Evolutionary conservation across 345 rosid genomes (phyloP).

Genomic region (Pistacia atlantica): DNA sequence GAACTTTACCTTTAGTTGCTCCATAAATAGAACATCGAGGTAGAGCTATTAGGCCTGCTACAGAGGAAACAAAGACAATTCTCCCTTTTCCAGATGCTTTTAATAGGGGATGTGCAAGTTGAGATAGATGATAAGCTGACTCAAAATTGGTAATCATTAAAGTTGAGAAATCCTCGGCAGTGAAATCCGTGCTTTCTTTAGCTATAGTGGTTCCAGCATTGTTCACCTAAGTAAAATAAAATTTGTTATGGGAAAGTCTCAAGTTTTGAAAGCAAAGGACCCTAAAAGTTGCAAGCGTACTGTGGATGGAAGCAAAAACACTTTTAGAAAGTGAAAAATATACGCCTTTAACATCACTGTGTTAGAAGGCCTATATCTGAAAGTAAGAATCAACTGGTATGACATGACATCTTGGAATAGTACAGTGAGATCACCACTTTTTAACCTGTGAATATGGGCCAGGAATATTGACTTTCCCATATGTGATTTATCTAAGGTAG

Average conservation of each 20-base stretch:
- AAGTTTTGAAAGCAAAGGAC: too few species aligned
- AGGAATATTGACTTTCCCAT: too few species aligned
- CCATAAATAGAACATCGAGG: slow-evolving; percentile 36
- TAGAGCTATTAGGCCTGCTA: slow-evolving; percentile 31
- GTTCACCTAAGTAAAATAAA: slow-evolving; percentile 33
- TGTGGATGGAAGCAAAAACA: too few species aligned
- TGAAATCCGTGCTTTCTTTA: slow-evolving; percentile 35
- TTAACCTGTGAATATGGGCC: too few species aligned
- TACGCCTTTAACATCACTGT: too few species aligned
- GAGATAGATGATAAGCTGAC: slow-evolving; percentile 41
- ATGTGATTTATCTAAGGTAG: too few species aligned
- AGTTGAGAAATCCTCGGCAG: slow-evolving; percentile 33
- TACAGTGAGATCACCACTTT: too few species aligned
- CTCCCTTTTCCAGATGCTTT: slow-evolving; percentile 49
- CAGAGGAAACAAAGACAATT: slow-evolving; percentile 51
- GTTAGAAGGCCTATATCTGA: too few species aligned
- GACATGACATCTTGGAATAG: too few species aligned
- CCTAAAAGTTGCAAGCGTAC: background rate
- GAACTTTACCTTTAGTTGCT: slow-evolving; percentile 44
- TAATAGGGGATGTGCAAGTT: slow-evolving; percentile 48
- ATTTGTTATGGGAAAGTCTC: too few species aligned
- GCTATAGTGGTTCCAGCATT: slow-evolving; percentile 41
- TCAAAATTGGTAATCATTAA: slow-evolving; percentile 44
- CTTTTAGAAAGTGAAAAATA: too few species aligned
- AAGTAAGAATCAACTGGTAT: too few species aligned